Evolutionary conservation across 2,329 filamentous ascomycete genomes (phyloP), one percentile per base, ranked within the genome.

Genomic region (Fusarium pseudoanthophilum): DNA sequence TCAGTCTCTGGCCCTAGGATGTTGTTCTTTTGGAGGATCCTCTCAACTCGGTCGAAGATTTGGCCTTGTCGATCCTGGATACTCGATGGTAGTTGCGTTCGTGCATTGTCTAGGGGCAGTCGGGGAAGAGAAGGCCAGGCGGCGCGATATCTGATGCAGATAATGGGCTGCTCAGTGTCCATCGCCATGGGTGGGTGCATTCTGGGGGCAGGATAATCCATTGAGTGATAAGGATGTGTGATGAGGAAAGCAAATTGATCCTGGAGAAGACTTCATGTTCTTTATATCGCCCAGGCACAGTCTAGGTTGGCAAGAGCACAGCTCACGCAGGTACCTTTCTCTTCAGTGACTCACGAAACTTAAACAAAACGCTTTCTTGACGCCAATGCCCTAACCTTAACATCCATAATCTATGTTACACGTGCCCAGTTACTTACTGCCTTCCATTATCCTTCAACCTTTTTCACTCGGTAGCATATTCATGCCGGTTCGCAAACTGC

Each of bases 381-480:
- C 76, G 76, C 76, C 76, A 51, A 60, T 66, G 60, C 76, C 76
- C 69, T 75, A 74, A 37, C 73, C 76, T 75, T 78, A 75, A 75
- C 71, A 77, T 69, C 62, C 75, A 56, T 73, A 68, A 60, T 77
- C 67, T 78, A 78, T 78, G 58, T 73, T 78, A 78, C 76, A 78
- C 45, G 61, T 51, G 59, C 52, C 49, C 60, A 61, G 63, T 26
- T 26, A 26, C 26, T 66, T 56, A 46, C 30, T 58, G 26, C 49
- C 60, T 66, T 61, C 69, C 57, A 53, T 65, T 69, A 45, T 63
- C 43, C 52, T 59, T 64, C 60, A 40, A 48, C 46, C 59, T 66
- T 40, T 39, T 65, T 51, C 21, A 39, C 53, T 52, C 28, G 26
- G 46, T 37, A 36, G 39, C 46, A 48, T 34, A 60, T 37, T 51